Base-by-base conservation (phyloP, 805 yeast species). In the Teunomyces tritomae region DNA sequence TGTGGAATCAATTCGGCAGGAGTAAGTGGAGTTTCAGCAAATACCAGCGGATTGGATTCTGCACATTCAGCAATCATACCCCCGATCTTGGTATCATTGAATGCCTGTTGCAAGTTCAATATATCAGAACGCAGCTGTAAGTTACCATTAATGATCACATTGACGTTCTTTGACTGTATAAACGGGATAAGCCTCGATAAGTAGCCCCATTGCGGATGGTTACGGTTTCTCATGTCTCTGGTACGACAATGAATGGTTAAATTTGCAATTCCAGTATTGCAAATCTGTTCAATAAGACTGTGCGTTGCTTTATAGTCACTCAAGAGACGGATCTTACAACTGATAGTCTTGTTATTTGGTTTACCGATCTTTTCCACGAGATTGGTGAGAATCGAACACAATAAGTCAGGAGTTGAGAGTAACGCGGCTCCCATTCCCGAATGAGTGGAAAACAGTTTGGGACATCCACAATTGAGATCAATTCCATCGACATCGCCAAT, bases 401-500 rank as follows among this genome's bases (percentile, higher is more conserved):
- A 72, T 33, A 80, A 68, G 39, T 88, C 96, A 0, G 98, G 97
- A 0, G 91, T 88, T 28, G 76, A 72, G 47, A 94, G 71, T 40
- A 94, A 71, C 0, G 96, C 97, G 2, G 98, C 96, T 4, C 99
- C 99, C 98, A 94, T 94, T 0, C 99, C 99, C 0, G 95, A 77
- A 65, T 94, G 99, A 2, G 90, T 77, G 1, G 96, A 87, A 59
- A 94, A 94, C 56, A 90, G 97, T 63, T 92, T 94, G 3, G 99
- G 99, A 68, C 99, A 94, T 4, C 99, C 99, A 27, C 96, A 89
- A 64, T 94, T 94, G 49, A 94, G 77, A 63, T 94, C 99, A 4
- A 94, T 86, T 7, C 96, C 98, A 53, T 82, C 90, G 2, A 94
- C 98, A 64, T 94, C 98, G 1, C 74, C 61, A 7, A 91, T 89